phyloP scores from a whole-genome alignment of 2,329 filamentous ascomycete species.

The Aspergillus latus region DNA sequence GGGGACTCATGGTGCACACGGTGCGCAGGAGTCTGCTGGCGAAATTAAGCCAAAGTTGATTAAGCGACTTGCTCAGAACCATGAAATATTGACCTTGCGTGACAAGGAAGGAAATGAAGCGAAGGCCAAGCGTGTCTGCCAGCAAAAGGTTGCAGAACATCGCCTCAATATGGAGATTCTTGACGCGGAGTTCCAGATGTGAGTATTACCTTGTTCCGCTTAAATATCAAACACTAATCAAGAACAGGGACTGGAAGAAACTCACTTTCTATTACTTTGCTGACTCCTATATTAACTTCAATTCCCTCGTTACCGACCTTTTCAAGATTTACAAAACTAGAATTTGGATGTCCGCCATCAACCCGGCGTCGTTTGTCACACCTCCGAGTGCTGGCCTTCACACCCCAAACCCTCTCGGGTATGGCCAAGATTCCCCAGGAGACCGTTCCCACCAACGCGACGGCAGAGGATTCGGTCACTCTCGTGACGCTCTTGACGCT shows the following conservation, averaged over 20 bases:
- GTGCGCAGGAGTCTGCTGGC: conserved; percentile 67
- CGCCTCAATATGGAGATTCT: conserved; percentile 97
- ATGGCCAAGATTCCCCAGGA: conserved; percentile 37
- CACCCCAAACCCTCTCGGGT: conserved; percentile 67
- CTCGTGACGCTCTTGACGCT: conserved; percentile 32
- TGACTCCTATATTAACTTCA: conserved; percentile 98
- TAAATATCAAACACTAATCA: neutral
- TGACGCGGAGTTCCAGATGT: conserved; percentile 98
- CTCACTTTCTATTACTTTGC: conserved; percentile 99
- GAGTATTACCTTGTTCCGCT: conserved; percentile 44
- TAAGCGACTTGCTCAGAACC: conserved; percentile 86
- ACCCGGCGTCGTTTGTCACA: conserved; percentile 89
- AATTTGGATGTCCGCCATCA: conserved; percentile 99
- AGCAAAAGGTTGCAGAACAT: conserved; percentile 94
- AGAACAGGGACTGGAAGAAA: conserved; percentile 90
- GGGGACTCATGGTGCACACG: conserved; percentile 72
- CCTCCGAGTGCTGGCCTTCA: conserved; percentile 68
- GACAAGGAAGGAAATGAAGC: conserved; percentile 98
- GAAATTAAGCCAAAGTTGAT: conserved; percentile 96
- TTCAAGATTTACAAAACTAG: conserved; percentile 99
- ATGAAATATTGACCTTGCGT: conserved; percentile 83
- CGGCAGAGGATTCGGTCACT: conserved; percentile 29
- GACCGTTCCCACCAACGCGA: conserved; percentile 46
- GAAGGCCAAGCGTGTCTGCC: conserved; percentile 93
- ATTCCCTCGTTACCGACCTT: conserved; percentile 90